Evolutionary conservation across 805 yeast species (phyloP).

Genomic region (Dipodascopsis uninucleata): DNA sequence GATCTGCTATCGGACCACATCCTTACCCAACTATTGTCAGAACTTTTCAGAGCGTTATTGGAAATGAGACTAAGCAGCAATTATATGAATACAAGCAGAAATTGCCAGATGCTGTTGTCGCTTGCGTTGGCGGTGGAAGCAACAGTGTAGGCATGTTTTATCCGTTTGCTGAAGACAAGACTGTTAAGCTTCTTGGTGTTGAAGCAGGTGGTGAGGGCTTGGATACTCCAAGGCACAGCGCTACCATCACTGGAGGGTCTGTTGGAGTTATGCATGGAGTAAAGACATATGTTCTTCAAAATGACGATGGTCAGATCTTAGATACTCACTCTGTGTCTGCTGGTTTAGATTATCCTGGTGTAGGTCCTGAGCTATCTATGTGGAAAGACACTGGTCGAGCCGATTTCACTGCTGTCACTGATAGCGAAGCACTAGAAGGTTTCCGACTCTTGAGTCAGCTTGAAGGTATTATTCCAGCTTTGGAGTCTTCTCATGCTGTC

Average conservation of each 20-base stretch:
- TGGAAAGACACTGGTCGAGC: constrained; percentile 97
- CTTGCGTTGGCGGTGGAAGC: constrained; percentile 99
- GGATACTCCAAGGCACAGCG: constrained; percentile 84
- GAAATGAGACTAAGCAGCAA: constrained; percentile 89
- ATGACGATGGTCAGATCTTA: constrained; percentile 88
- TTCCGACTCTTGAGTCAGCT: constrained; percentile 83
- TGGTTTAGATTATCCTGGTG: constrained; percentile 98
- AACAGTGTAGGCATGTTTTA: constrained; percentile 94
- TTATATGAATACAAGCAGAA: constrained; percentile 77
- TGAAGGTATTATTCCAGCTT: constrained; percentile 98
- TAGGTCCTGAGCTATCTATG: constrained; percentile 93
- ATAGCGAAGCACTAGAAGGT: constrained; percentile 91
- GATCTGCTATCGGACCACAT: constrained; percentile 98
- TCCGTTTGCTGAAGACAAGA: constrained; percentile 78
- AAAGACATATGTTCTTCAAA: constrained; percentile 87
- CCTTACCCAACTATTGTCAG: constrained; percentile 98
- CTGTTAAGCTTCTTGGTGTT: constrained; percentile 82
- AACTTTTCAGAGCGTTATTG: constrained; percentile 97
- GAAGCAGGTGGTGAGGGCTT: constrained; percentile 99
- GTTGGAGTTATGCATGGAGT: constrained; percentile 99
- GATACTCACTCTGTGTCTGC: constrained; percentile 99
- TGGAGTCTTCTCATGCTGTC: constrained; percentile 96
- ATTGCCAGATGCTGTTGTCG: constrained; percentile 90
- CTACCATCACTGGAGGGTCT: constrained; percentile 89
- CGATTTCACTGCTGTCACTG: constrained; percentile 84